Conservation (phyloP, 257 asterid genomes). For the Penstemon eatonii region DNA sequence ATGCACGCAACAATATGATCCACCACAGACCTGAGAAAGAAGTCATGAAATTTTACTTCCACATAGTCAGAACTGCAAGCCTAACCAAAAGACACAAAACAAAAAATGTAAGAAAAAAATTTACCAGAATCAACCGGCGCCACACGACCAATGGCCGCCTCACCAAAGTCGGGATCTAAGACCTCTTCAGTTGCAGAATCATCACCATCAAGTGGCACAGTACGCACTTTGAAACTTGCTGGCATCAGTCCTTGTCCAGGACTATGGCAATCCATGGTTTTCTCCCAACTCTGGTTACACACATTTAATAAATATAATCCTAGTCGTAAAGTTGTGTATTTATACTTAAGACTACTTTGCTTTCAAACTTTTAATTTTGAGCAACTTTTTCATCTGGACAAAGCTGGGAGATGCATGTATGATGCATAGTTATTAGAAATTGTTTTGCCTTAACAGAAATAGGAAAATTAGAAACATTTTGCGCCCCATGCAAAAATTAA, state of each 20-base stretch:
- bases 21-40: slow-evolving; percentile 70
- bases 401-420: slow-evolving; percentile 7
- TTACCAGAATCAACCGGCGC: slow-evolving; percentile 93
- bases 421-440: not conserved
- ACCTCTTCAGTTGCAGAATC: slow-evolving; percentile 85
- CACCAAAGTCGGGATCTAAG: slow-evolving; percentile 91
- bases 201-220: slow-evolving; percentile 75
- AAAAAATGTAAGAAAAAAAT: slow-evolving; percentile 12
- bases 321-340: not conserved
- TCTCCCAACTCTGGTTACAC: slow-evolving; percentile 76
- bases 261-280: slow-evolving; percentile 92
- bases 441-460: not conserved
- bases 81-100: not conserved
- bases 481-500: not conserved
- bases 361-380: not conserved
- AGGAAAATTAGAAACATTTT: slow-evolving; percentile 5
- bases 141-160: slow-evolving; percentile 93
- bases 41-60: slow-evolving; percentile 13
- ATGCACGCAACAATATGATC: slow-evolving; percentile 79
- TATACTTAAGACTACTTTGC: not conserved
- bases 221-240: slow-evolving; percentile 89
- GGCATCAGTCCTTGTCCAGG: slow-evolving; percentile 98
- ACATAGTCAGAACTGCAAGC: slow-evolving; percentile 22
- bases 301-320: slow-evolving; percentile 6
- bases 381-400: not conserved